Evolutionary conservation across 2,329 filamentous ascomycete genomes (phyloP), one percentile per base, ranked within the genome.

Genomic region (Pestalotiopsis sp.): DNA sequence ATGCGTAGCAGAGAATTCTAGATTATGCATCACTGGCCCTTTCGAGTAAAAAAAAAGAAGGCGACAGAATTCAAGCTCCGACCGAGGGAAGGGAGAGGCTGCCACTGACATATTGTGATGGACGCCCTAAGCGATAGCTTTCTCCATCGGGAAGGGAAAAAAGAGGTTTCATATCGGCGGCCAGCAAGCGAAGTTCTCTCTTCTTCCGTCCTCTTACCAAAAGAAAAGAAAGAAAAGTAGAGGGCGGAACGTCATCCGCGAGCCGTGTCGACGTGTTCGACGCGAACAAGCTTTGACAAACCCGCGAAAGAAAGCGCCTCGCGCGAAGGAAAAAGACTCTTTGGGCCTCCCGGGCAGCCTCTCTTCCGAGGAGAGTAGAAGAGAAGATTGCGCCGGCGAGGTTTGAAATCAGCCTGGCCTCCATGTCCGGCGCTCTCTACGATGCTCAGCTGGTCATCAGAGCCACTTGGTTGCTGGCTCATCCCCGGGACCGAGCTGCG

Each of bases 121-220:
- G 31, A 38, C 59, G 36, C 57, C 23, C 14, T 59, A 7, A 9
- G 7, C 13, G 57, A 59, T n/a, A 59, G 45, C 45, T 36, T 59
- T 52, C 45, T 52, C n/a, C 11, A 7, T 23, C 17, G 45, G 45
- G 9, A n/a, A 9, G 17, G 45, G 45, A 52, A 52, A n/a, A 49
- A n/a, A 52, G 45, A 52, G 57, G 59, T 62, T 62, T 62, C 59
- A 62, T 27, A 59, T 59, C 23, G 57, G 57, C 27, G 27, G 23
- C 57, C 45, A 52, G 20, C 45, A 52, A 52, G 45, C 45, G 45
- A 59, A 52, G 27, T 5, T 36, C 56, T 27, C 25, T 59, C 23
- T 12, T 17, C 20, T 59, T 36, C 4, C 23, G 23, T 13, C 25
- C 11, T 3, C 5, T 49, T n/a, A n/a, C 41, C 13, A n/a, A 52